A percentile compares a stretch with the other conserved stretches of the same genome.
These are phyloP conservation scores for Lactarius quietus DNA, from an alignment of 768 basidiomycete genomes.

Conservation along the genomic window DNA sequence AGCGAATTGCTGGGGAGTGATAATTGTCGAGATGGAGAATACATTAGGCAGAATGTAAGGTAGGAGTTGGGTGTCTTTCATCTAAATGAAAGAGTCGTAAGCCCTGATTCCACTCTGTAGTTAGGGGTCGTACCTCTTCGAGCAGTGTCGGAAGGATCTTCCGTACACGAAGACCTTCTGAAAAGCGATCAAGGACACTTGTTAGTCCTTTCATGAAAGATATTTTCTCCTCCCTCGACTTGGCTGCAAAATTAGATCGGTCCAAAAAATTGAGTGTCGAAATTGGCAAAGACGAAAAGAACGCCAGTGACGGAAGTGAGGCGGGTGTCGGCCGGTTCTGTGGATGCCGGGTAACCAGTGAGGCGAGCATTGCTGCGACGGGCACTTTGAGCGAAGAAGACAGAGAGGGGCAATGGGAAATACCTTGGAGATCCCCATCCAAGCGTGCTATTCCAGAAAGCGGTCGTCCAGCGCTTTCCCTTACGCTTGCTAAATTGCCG, in stretches of 20 bases:
- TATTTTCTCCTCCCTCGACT: conserved; percentile 93
- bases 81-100: conserved; percentile 40
- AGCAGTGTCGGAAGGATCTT: conserved; percentile 91
- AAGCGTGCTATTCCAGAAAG: conserved; percentile 58
- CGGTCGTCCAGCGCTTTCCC: conserved; percentile 64
- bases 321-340: conserved; percentile 70
- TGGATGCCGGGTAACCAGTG: conserved; percentile 78
- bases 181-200: conserved; percentile 77
- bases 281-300: conserved; percentile 94
- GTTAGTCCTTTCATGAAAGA: conserved; percentile 92
- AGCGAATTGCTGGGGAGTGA: conserved; percentile 80
- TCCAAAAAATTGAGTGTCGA: conserved; percentile 96
- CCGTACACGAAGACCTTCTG: conserved; percentile 77
- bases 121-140: conserved; percentile 69
- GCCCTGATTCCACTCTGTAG: neutral
- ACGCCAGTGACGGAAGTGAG: conserved; percentile 77
- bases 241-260: conserved; percentile 90
- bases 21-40: conserved; percentile 76
- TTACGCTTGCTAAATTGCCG: conserved; percentile 63
- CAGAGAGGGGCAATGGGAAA: conserved; percentile 13
- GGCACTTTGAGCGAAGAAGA: conserved; percentile 3
- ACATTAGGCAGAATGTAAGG: conserved; percentile 97
- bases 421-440: conserved; percentile 74
- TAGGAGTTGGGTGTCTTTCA: conserved; percentile 91
- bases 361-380: conserved; percentile 64